Conservation (phyloP, 352 stramenopile species). For the Phytophthora sojae region DNA sequence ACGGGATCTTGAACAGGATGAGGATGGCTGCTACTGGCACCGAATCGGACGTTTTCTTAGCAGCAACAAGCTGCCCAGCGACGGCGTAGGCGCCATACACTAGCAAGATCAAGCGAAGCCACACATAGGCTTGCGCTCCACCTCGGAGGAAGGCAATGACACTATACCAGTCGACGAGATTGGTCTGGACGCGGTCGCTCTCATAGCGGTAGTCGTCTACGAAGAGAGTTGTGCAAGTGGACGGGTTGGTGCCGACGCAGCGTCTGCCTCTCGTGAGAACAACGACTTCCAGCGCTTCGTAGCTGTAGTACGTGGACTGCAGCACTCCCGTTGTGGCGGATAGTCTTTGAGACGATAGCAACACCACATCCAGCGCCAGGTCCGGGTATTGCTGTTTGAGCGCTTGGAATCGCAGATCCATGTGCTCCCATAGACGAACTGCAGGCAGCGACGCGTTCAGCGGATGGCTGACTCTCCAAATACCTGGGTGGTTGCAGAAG, state of each 20-base stretch:
- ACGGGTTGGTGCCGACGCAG: slow-evolving; percentile 6
- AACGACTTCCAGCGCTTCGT: slow-evolving; percentile 34
- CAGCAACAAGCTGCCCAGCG: not conserved
- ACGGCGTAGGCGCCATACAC: slow-evolving; percentile 35
- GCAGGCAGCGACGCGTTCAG: slow-evolving; percentile 7
- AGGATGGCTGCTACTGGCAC: not conserved
- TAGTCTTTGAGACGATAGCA: slow-evolving; percentile 31
- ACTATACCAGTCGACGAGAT: slow-evolving; percentile 42
- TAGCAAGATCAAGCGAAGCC: slow-evolving; percentile 49
- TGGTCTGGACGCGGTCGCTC: slow-evolving; percentile 41
- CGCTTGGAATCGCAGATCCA: slow-evolving; percentile 27
- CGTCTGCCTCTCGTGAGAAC: slow-evolving; percentile 36
- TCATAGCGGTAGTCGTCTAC: slow-evolving; percentile 69
- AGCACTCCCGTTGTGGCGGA: slow-evolving; percentile 6
- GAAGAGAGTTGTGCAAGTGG: slow-evolving; percentile 41
- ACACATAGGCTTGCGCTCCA: slow-evolving; percentile 55
- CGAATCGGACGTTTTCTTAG: not conserved
- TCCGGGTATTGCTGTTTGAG: slow-evolving; percentile 32
- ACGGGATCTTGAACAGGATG: slow-evolving; percentile 51
- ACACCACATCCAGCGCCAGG: slow-evolving; percentile 37
- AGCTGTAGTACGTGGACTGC: slow-evolving; percentile 10
- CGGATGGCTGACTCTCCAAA: slow-evolving; percentile 30
- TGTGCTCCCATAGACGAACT: slow-evolving; percentile 41
- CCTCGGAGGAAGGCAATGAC: slow-evolving; percentile 41
- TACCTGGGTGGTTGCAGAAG: slow-evolving; percentile 37